Evolutionary conservation across 805 yeast genomes (phyloP).

Genomic region (Ogataea paradorogensis): DNA sequence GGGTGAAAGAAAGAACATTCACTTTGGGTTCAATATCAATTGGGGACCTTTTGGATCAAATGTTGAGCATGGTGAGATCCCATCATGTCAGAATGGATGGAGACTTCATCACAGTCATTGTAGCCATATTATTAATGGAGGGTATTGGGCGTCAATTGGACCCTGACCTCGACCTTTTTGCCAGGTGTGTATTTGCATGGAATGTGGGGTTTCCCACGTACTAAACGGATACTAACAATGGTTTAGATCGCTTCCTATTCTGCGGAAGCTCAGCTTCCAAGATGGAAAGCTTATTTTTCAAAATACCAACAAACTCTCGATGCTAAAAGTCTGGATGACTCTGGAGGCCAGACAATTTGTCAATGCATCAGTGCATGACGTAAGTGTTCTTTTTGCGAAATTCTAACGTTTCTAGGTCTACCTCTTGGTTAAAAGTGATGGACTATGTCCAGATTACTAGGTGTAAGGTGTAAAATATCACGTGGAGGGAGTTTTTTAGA

Average conservation of each 20-base stretch:
- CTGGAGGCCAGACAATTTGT: constrained; percentile 85
- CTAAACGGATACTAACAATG: constrained; percentile 23
- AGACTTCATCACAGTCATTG: constrained; percentile 92
- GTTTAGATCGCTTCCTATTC: constrained; percentile 73
- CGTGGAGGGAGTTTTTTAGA: constrained; percentile 7
- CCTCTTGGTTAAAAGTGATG: constrained; percentile 59
- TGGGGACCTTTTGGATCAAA: constrained; percentile 85
- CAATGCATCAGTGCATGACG: constrained; percentile 77
- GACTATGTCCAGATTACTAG: constrained; percentile 61
- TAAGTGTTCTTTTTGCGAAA: constrained; percentile 36
- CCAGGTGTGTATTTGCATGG: constrained; percentile 77
- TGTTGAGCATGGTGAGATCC: constrained; percentile 83
- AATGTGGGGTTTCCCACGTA: constrained; percentile 36
- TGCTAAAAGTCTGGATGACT: constrained; percentile 90
- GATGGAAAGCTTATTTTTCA: constrained; percentile 60
- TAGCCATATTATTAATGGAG: constrained; percentile 85
- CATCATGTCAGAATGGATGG: constrained; percentile 99
- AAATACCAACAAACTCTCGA: constrained; percentile 61
- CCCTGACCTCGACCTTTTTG: constrained; percentile 90
- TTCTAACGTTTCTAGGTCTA: constrained; percentile 37
- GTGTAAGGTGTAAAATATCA: constrained; percentile 6
- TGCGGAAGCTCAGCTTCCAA: constrained; percentile 73
- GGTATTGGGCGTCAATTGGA: constrained; percentile 95
- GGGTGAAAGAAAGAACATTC: constrained; percentile 83
- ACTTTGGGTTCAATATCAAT: constrained; percentile 88